These are phyloP conservation scores for Sorghum bicolor DNA, from an alignment of 176 grass and related monocot species.

Conservation along the genomic window Sorghum_bicolor_NCBIv3 NC_012873.2:2440001-2440500, in stretches of 20 bases:
- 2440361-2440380: conserved; percentile 30
- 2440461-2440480: conserved; percentile 14
- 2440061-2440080: neutral
- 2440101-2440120: neutral
- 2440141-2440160: neutral
- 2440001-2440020: neutral
- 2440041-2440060: neutral
- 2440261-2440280: conserved; percentile 24
- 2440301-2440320: neutral
- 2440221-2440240: neutral
- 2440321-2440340: conserved; percentile 8
- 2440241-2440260: neutral
- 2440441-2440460: conserved; percentile 1
- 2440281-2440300: neutral
- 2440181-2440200: neutral
- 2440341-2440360: conserved; percentile 42
- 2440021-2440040: neutral
- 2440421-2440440: conserved; percentile 6
- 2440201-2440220: neutral
- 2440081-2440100: neutral
- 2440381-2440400: neutral
- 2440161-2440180: no score
- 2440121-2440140: neutral
- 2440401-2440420: conserved; percentile 42
- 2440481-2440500: conserved; percentile 21